Conservation (phyloP, 2,329 filamentous ascomycete genomes). For the Clonostachys sp. region DNA sequence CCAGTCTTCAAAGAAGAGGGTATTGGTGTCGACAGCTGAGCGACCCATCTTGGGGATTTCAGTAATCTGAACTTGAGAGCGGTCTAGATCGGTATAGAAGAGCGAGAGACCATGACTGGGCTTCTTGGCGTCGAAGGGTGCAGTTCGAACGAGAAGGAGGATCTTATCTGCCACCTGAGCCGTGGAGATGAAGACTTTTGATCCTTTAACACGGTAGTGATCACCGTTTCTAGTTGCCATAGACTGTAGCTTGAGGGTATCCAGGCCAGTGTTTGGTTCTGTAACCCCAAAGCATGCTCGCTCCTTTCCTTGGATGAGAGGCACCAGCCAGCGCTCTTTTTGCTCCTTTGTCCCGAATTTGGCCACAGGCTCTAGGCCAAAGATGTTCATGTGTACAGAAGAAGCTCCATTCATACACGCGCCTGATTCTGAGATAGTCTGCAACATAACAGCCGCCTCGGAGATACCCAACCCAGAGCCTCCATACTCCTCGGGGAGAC, state of each 20-base stretch:
- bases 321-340: conserved; percentile 57
- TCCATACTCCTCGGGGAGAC: conserved; percentile 68
- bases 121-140: conserved; percentile 60
- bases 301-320: conserved; percentile 67
- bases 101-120: conserved; percentile 70
- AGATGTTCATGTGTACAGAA: conserved; percentile 61
- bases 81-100: conserved; percentile 76
- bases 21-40: conserved; percentile 76
- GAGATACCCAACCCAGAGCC: conserved; percentile 73
- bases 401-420: conserved; percentile 72
- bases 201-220: conserved; percentile 67
- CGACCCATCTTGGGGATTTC: conserved; percentile 84
- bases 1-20: conserved; percentile 84
- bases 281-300: conserved; percentile 79
- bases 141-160: conserved; percentile 76
- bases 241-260: conserved; percentile 69
- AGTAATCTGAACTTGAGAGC: conserved; percentile 58
- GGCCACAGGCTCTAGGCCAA: conserved; percentile 70
- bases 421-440: conserved; percentile 72
- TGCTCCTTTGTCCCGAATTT: conserved; percentile 65
- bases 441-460: conserved; percentile 84
- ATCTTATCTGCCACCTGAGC: conserved; percentile 79
- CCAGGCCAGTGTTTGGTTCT: conserved; percentile 76
- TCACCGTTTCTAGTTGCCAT: conserved; percentile 48
- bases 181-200: conserved; percentile 88